Conservation (phyloP, 176 grass and related monocot genomes). For the Oryza punctata region DNA sequence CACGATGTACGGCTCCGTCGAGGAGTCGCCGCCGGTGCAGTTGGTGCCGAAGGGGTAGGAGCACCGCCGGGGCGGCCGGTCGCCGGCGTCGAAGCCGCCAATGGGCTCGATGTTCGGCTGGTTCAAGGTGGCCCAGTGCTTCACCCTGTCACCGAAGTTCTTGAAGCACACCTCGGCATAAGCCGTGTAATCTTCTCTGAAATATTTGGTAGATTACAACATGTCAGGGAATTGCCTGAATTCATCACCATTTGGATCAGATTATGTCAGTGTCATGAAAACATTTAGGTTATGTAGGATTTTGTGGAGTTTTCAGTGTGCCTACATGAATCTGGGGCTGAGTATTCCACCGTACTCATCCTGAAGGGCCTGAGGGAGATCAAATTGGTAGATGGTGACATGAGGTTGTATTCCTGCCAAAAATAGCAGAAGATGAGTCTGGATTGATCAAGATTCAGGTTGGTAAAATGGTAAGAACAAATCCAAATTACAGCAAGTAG, state of each 20-base stretch:
- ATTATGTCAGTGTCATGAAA: not conserved
- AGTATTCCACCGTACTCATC: slow-evolving; percentile 63
- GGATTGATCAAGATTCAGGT: not conserved
- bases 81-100: slow-evolving; percentile 36
- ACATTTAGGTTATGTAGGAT: too few species aligned
- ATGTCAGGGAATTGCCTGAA: not conserved
- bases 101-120: slow-evolving; percentile 74
- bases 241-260: not conserved
- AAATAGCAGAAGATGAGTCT: not conserved
- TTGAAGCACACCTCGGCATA: slow-evolving; percentile 74
- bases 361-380: slow-evolving; percentile 68
- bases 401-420: slow-evolving; percentile 70
- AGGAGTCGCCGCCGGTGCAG: slow-evolving; percentile 63
- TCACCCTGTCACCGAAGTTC: slow-evolving; percentile 73
- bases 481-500: not conserved
- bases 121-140: slow-evolving; percentile 68
- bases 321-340: slow-evolving; percentile 65
- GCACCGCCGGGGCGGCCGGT: slow-evolving; percentile 58
- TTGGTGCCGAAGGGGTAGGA: slow-evolving; percentile 59
- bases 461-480: not conserved
- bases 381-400: slow-evolving; percentile 72
- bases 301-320: not conserved
- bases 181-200: slow-evolving; percentile 70
- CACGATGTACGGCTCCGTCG: slow-evolving; percentile 56
- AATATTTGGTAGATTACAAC: not conserved